Conservation (phyloP, 1,284 basidiomycete genomes). For the Apiotrichum gracile region DNA sequence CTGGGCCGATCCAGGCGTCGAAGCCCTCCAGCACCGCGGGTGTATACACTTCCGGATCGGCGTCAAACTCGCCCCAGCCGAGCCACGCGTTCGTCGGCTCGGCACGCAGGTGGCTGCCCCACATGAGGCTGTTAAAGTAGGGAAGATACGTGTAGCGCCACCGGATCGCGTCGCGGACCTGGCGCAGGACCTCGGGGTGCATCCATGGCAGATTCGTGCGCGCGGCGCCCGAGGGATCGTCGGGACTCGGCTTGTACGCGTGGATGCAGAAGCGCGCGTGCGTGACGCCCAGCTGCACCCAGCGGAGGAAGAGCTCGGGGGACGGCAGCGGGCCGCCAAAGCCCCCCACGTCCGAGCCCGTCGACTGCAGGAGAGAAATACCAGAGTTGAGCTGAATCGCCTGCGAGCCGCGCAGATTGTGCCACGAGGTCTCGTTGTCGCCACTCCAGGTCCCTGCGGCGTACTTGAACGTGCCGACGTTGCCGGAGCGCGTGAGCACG, state of each 20-base stretch:
- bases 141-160: conserved; percentile 48
- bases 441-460: conserved; percentile 48
- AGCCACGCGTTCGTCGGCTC: conserved; percentile 47
- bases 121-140: conserved; percentile 45
- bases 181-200: conserved; percentile 48
- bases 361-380: conserved; percentile 43
- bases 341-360: conserved; percentile 46
- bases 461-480: conserved; percentile 49
- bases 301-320: conserved; percentile 47
- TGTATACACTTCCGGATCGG: conserved; percentile 43
- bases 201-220: conserved; percentile 49
- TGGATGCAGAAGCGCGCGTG: conserved; percentile 48
- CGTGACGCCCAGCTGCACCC: conserved; percentile 48
- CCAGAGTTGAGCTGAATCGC: conserved; percentile 42
- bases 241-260: conserved; percentile 48
- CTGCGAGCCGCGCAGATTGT: conserved; percentile 47
- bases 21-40: conserved; percentile 44
- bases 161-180: conserved; percentile 45
- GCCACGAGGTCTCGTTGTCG: conserved; percentile 48
- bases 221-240: conserved; percentile 41
- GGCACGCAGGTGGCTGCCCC: conserved; percentile 44
- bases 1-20: conserved; percentile 49
- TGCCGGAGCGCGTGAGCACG: conserved; percentile 48
- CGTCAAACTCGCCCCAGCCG: conserved; percentile 46
- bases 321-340: conserved; percentile 48